Evolutionary conservation across 768 basidiomycete genomes (phyloP), one percentile per base, ranked within the genome.

Genomic region (Terana coerulea): DNA sequence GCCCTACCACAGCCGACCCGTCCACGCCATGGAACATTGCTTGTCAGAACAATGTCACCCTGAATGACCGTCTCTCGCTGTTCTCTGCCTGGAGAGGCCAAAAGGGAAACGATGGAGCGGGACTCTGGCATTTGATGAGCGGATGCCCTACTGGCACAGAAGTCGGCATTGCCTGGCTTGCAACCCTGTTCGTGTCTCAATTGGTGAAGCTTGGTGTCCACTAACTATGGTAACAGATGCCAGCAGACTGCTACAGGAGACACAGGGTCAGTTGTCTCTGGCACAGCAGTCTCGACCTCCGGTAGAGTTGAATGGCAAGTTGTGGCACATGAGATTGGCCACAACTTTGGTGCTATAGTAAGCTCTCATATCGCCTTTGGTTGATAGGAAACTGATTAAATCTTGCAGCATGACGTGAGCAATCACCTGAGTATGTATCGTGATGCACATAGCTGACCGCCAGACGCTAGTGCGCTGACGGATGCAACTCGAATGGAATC

Each of bases 81-180:
- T 93, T 95, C 68, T 88, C 86, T 4, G 71, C 81, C 53, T 95
- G 91, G 91, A 75, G 92, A 52, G 91, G 90, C 0, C 61, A 69
- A 37, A 84, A 84, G 58, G 80, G 84, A 6, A 67, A 75, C n/a
- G 90, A 92, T 63, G 78, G 81, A 15, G 81, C 78, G 19, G 92
- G 91, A 2, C 73, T 95, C 26, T 94, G 91, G 88, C 91, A 93
- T 70, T 72, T 94, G 11, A 87, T 94, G 84, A 90, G 86, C 56
- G 83, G 83, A 22, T 91, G 89, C 59, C 81, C 85, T 3, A 84
- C 86, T 8, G 87, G 87, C n/a, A 77, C 80, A 9, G 88, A 91
- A 67, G 82, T 86, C 31, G 92, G 91, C 19, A 90, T 94, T 42
- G 91, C 91, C 3, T 93, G 91, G 91, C 77, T 95, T 2, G 88